These are phyloP conservation scores for Coemansia sp. DNA, from an alignment of 192 early-diverging fungal genomes.

Conservation along the genomic window DNA sequence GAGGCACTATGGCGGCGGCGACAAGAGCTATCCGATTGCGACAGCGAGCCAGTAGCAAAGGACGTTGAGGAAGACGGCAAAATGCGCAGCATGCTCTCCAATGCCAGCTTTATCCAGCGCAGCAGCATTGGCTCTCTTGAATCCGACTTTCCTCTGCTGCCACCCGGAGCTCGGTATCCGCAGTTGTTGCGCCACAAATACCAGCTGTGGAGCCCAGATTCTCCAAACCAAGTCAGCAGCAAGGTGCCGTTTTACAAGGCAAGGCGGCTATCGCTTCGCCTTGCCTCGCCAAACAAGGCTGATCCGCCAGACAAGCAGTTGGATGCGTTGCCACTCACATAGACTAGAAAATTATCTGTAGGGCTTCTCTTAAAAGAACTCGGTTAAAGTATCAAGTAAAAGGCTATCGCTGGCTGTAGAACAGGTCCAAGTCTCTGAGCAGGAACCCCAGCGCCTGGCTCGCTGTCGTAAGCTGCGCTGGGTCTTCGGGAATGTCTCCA, in stretches of 20 bases:
- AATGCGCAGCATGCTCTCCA: conserved; percentile 40
- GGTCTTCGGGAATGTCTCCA: conserved; percentile 31
- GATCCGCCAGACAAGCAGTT: neutral
- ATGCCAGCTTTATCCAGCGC: conserved; percentile 28
- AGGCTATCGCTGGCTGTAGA: conserved; percentile 1
- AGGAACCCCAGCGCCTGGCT: conserved; percentile 44
- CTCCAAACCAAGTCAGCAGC: conserved; percentile 1
- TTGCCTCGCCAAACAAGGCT: neutral
- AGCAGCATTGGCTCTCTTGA: conserved; percentile 6
- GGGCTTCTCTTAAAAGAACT: neutral
- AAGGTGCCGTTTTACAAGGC: conserved; percentile 29
- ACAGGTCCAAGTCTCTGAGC: conserved; percentile 31
- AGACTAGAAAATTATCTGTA: neutral
- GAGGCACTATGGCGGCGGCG: conserved; percentile 43
- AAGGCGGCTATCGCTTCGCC: conserved; percentile 25
- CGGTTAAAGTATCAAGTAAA: too few species aligned
- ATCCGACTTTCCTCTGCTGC: conserved; percentile 13
- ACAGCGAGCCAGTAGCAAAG: conserved; percentile 10
- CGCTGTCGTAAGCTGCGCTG: conserved; percentile 24
- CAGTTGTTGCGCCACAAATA: conserved; percentile 24
- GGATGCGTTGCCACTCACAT: neutral
- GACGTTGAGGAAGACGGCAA: conserved; percentile 52
- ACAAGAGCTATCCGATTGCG: conserved; percentile 33
- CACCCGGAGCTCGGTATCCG: conserved; percentile 28
- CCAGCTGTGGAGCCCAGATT: conserved; percentile 25